These are phyloP conservation scores for Pseudocercospora vitis DNA, from an alignment of 2,329 filamentous ascomycete genomes.

Conservation along the genomic window DNA sequence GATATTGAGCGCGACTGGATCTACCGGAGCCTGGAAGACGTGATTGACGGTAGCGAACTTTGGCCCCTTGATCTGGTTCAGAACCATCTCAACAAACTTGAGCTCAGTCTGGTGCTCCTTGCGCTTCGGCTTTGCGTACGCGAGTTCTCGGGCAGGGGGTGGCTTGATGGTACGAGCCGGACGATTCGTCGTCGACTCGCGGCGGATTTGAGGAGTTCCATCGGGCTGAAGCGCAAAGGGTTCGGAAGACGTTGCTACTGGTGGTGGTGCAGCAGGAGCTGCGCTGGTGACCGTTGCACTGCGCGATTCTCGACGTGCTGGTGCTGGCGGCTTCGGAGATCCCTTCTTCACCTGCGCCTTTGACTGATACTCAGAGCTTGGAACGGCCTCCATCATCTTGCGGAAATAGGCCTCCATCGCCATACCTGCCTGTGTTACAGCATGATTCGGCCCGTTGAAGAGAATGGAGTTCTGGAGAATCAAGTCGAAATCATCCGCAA, in stretches of 20 bases:
- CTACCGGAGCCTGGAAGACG: constrained; percentile 81
- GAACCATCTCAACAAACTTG: constrained; percentile 80
- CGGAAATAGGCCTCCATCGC: constrained; percentile 61
- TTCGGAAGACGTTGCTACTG: constrained; percentile 44
- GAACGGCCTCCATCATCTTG: constrained; percentile 61
- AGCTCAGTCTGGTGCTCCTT: constrained; percentile 88
- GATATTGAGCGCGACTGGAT: constrained; percentile 90
- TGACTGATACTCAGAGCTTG: constrained; percentile 53
- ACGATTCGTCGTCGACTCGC: constrained; percentile 78
- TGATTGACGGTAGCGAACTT: constrained; percentile 68
- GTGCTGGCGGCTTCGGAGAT: constrained; percentile 32
- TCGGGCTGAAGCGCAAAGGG: constrained; percentile 76
- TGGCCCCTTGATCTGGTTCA: constrained; percentile 73
- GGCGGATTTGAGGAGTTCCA: constrained; percentile 77
- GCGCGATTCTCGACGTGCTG: constrained; percentile 37
- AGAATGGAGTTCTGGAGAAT: constrained; percentile 75
- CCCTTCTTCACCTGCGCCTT: constrained; percentile 47
- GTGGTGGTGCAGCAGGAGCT: constrained; percentile 38
- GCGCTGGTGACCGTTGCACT: constrained; percentile 16
- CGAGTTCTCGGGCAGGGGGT: constrained; percentile 85
- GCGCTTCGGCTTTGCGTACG: constrained; percentile 85
- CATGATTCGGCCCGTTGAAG: constrained; percentile 81
- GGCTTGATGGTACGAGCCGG: constrained; percentile 93
- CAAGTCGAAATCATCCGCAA: constrained; percentile 71
- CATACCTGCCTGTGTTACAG: constrained; percentile 68